Percentiles rank a stretch among this genome's conserved stretches.
Conservation (phyloP, 139 green algal genomes). For the Auxenochlorella pyrenoidosa region DNA sequence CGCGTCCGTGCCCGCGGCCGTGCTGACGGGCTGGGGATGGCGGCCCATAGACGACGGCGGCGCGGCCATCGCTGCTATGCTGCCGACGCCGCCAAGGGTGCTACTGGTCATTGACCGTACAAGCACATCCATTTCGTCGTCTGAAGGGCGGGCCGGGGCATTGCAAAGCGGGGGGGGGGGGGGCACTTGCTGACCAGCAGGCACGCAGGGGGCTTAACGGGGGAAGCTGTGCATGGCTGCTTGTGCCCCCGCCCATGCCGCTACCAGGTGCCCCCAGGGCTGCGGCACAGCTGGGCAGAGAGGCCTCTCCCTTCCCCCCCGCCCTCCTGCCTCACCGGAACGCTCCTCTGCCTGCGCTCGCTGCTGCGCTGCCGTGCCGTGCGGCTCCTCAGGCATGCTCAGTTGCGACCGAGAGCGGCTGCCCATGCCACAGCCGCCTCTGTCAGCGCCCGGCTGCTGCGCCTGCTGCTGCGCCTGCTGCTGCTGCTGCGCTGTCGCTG, state of each 20-base stretch:
- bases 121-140: conserved; percentile 31
- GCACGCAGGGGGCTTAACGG: neutral
- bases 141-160: neutral
- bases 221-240: neutral
- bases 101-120: conserved; percentile 22
- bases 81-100: neutral
- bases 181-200: neutral
- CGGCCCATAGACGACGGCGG: neutral
- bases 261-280: no score
- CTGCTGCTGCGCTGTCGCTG: conserved; percentile 1
- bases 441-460: neutral
- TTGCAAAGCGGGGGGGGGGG: neutral
- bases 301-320: neutral
- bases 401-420: neutral
- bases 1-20: neutral
- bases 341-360: neutral
- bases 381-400: neutral
- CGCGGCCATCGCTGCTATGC: neutral
- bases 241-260: no score
- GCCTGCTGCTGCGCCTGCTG: neutral
- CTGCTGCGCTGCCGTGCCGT: neutral
- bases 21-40: conserved; percentile 15
- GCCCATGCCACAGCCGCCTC: neutral
- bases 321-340: neutral
- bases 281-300: no score